phyloP scores from a whole-genome alignment of 2,329 filamentous ascomycete genomes.

The Penicillium sp. region DNA sequence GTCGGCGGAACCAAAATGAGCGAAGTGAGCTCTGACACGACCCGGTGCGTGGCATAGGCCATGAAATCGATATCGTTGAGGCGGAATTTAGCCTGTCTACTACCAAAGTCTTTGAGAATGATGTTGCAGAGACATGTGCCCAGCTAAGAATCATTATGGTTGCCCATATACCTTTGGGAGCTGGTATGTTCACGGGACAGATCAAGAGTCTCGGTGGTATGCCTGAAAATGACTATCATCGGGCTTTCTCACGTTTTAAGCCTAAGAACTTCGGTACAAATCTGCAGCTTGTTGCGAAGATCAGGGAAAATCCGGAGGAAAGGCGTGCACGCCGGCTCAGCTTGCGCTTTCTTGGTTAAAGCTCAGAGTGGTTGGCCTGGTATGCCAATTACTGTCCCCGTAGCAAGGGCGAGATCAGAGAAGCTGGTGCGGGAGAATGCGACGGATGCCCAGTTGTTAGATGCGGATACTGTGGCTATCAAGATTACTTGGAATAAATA shows the following conservation, averaged over 20 bases:
- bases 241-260: too few species aligned
- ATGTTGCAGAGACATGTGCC: constrained; percentile 56
- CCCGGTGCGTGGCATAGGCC: constrained; percentile 40
- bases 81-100: constrained; percentile 57
- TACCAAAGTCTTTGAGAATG: constrained; percentile 49
- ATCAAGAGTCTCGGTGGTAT: too few species aligned
- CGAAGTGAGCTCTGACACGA: constrained; percentile 37
- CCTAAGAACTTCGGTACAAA: too few species aligned
- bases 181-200: too few species aligned
- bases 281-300: too few species aligned
- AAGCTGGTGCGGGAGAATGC: background rate
- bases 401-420: constrained; percentile 2
- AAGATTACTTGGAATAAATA: constrained; percentile 1
- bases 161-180: too few species aligned
- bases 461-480: background rate
- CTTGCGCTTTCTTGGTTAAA: constrained; percentile 66
- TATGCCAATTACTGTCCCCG: constrained; percentile 43
- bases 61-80: constrained; percentile 51
- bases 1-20: constrained; percentile 39
- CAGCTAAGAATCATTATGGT: constrained; percentile 66
- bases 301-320: constrained; percentile 36
- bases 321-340: constrained; percentile 62
- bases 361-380: constrained; percentile 53
- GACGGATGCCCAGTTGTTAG: background rate
- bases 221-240: too few species aligned